These are phyloP conservation scores for Trichoderma endophyticum DNA, from an alignment of 2,329 filamentous ascomycete species.

Conservation along the genomic window DNA sequence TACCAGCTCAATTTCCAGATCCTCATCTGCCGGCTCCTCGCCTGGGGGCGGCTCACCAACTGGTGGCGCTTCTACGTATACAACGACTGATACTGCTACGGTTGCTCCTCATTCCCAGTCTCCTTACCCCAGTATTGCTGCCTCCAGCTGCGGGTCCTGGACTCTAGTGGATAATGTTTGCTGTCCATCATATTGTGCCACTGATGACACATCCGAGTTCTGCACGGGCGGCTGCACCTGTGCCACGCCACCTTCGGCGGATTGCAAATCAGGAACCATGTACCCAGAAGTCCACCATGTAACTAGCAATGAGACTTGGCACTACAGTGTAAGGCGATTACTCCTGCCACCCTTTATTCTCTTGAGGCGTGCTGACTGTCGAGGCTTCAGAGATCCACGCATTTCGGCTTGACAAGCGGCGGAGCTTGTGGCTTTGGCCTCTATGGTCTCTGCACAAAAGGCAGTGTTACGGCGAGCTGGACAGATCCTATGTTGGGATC, in stretches of 20 bases:
- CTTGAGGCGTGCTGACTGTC: background rate
- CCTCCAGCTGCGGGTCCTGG: conserved; percentile 7
- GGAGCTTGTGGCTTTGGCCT: conserved; percentile 12
- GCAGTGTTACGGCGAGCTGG: conserved; percentile 1
- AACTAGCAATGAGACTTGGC: conserved; percentile 2
- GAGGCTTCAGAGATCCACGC: background rate
- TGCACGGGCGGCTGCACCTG: background rate
- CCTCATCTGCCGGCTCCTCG: background rate
- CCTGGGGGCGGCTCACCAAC: background rate
- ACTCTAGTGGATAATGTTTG: conserved; percentile 10
- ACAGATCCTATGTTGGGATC: conserved; percentile 5
- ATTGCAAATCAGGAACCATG: conserved; percentile 10
- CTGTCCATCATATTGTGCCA: conserved; percentile 9
- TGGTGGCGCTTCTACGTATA: background rate
- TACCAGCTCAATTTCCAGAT: background rate
- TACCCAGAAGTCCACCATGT: conserved; percentile 5
- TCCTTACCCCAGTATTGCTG: conserved; percentile 4
- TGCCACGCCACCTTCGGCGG: background rate
- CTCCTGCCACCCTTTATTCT: background rate
- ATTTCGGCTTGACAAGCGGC: conserved; percentile 10
- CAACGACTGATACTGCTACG: conserved; percentile 4
- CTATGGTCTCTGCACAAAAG: conserved; percentile 10
- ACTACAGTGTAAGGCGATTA: background rate
- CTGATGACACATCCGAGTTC: background rate
- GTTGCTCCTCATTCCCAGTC: conserved; percentile 4